Evolutionary conservation across 108 stramenopile species (phyloP).

Genomic region (Fragilariopsis cylindrus): DNA sequence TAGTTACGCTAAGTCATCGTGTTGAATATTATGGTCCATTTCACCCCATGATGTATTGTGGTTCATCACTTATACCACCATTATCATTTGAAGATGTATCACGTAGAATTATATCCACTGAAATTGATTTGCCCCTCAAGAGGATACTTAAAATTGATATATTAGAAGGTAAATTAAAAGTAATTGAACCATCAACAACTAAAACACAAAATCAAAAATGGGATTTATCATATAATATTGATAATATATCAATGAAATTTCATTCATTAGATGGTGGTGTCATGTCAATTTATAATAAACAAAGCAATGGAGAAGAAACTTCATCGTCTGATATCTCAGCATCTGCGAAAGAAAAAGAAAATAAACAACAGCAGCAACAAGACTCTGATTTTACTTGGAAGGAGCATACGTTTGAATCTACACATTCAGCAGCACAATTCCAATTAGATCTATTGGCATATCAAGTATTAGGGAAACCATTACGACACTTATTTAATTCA

Average conservation of each 20-base stretch:
- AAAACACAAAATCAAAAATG: conserved; percentile 12
- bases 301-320: conserved; percentile 9
- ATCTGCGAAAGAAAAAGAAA: background rate
- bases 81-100: conserved; percentile 40
- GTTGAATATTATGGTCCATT: conserved; percentile 29
- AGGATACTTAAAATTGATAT: conserved; percentile 27
- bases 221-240: conserved; percentile 15
- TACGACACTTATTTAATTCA: conserved; percentile 54
- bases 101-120: conserved; percentile 35
- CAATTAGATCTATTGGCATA: conserved; percentile 64
- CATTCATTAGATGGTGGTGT: conserved; percentile 33
- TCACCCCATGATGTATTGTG: background rate
- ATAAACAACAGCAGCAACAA: too few relatives aligned
- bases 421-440: conserved; percentile 69
- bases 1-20: conserved; percentile 26
- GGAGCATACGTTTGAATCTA: conserved; percentile 63
- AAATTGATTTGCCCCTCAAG: conserved; percentile 22
- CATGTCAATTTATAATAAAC: conserved; percentile 32
- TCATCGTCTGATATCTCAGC: background rate
- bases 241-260: conserved; percentile 30
- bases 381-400: conserved; percentile 21
- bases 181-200: conserved; percentile 18
- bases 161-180: conserved; percentile 19
- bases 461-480: conserved; percentile 50
- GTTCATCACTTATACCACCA: conserved; percentile 40